phyloP scores from a whole-genome alignment of 2,329 filamentous ascomycete species.

The Neonectria neomacrospora region DNA sequence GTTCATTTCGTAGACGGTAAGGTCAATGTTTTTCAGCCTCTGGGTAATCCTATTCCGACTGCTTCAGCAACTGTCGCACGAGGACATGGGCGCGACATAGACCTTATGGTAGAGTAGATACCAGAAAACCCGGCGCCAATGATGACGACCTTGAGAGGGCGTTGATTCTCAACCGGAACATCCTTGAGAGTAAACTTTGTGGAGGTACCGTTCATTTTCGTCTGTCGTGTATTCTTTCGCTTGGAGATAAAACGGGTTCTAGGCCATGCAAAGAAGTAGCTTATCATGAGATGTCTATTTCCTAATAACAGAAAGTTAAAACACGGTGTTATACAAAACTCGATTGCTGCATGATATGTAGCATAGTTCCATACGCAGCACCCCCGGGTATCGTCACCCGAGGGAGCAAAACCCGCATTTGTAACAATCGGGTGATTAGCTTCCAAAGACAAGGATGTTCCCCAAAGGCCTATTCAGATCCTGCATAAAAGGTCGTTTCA shows the following conservation, averaged over 20 bases:
- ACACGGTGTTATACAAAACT: neutral
- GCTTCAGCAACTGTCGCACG: neutral
- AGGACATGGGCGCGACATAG: neutral
- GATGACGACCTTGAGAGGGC: conserved; percentile 17
- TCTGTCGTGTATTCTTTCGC: neutral
- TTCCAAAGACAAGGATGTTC: neutral
- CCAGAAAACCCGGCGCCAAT: conserved; percentile 29
- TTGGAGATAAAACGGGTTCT: neutral
- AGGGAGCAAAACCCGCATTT: neutral
- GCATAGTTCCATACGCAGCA: neutral
- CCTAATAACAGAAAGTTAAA: neutral
- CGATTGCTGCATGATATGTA: neutral
- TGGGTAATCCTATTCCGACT: conserved; percentile 14
- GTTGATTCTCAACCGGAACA: conserved; percentile 23
- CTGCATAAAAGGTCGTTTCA: neutral
- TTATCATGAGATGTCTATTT: neutral
- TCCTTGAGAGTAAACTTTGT: conserved; percentile 16
- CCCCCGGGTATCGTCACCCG: neutral
- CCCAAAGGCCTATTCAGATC: neutral
- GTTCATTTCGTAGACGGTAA: conserved; percentile 24
- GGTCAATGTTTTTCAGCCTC: conserved; percentile 19
- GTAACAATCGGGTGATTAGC: neutral
- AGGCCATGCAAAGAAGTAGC: neutral
- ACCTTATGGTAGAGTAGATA: conserved; percentile 27
- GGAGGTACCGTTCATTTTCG: neutral